A percentile compares a stretch with the other conserved stretches of the same genome.
Conservation (phyloP, 441 rosid genomes). For the Brassica balearica region DNA sequence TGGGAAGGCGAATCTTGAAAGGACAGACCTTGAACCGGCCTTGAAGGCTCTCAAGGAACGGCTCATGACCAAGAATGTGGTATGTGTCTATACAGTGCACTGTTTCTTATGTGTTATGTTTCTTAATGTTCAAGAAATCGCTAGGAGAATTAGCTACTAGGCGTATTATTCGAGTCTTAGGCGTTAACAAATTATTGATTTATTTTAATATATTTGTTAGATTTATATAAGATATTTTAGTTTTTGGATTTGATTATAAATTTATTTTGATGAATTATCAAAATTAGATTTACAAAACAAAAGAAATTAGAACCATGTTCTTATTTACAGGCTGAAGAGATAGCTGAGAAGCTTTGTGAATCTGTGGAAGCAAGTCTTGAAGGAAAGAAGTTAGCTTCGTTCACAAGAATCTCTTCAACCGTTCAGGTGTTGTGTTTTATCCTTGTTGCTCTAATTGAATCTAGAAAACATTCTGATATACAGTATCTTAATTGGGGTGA, state of each 20-base stretch:
- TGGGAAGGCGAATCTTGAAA: slow-evolving; percentile 95
- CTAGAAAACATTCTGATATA: background rate
- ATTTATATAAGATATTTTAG: no score
- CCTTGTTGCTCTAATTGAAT: slow-evolving; percentile 27
- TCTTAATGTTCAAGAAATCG: no score
- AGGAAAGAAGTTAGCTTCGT: slow-evolving; percentile 94
- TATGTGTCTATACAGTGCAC: slow-evolving; percentile 47
- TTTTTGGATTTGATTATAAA: no score
- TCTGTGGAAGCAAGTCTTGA: slow-evolving; percentile 95
- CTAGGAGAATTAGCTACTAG: no score
- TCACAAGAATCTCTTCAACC: slow-evolving; percentile 96
- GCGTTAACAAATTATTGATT: no score
- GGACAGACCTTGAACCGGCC: slow-evolving; percentile 88
- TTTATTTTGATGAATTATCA: no score
- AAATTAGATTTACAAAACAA: no score
- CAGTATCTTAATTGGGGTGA: slow-evolving; percentile 26
- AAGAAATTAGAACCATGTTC: no score
- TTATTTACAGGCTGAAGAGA: slow-evolving; percentile 81
- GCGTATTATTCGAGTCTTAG: no score
- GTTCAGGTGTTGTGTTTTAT: slow-evolving; percentile 71
- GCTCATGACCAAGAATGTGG: slow-evolving; percentile 99
- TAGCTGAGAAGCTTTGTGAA: slow-evolving; percentile 97
- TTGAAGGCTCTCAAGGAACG: slow-evolving; percentile 93
- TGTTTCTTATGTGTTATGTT: background rate
- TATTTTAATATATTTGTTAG: no score